These are phyloP conservation scores for Tremella fuciformis DNA, from an alignment of 768 basidiomycete species.

Conservation along the genomic window DNA sequence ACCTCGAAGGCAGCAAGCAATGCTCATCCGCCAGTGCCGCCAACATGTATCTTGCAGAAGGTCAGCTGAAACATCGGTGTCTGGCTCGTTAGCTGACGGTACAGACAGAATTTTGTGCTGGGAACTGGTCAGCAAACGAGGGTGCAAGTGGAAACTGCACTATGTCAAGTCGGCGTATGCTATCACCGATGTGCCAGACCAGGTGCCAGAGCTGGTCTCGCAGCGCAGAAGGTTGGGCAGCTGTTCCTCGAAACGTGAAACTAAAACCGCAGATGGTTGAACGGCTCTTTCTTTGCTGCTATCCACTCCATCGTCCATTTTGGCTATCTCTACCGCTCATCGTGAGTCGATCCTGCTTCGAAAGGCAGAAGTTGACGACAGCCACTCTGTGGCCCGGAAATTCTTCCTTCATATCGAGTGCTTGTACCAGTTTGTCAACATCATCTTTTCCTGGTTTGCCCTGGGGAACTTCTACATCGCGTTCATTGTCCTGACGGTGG, in stretches of 20 bases:
- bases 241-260: neutral
- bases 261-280: slow-evolving; percentile 69
- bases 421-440: slow-evolving; percentile 82
- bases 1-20: neutral
- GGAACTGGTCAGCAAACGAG: slow-evolving; percentile 94
- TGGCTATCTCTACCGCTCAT: slow-evolving; percentile 88
- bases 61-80: slow-evolving; percentile 45
- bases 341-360: slow-evolving; percentile 46
- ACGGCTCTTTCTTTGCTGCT: slow-evolving; percentile 96
- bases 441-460: slow-evolving; percentile 89
- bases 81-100: slow-evolving; percentile 5
- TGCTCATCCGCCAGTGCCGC: slow-evolving; percentile 35
- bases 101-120: slow-evolving; percentile 81
- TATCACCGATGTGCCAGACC: slow-evolving; percentile 88
- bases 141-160: slow-evolving; percentile 85
- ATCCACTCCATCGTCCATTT: slow-evolving; percentile 90
- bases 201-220: slow-evolving; percentile 89
- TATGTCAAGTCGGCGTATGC: slow-evolving; percentile 95
- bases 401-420: slow-evolving; percentile 94
- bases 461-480: slow-evolving; percentile 89
- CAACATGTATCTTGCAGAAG: slow-evolving; percentile 75
- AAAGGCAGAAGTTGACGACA: slow-evolving; percentile 21
- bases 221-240: slow-evolving; percentile 64
- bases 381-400: slow-evolving; percentile 73
- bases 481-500: slow-evolving; percentile 55